These are phyloP conservation scores for Torulaspora globosa DNA, from an alignment of 1,139 yeast species.

Conservation along the genomic window DNA sequence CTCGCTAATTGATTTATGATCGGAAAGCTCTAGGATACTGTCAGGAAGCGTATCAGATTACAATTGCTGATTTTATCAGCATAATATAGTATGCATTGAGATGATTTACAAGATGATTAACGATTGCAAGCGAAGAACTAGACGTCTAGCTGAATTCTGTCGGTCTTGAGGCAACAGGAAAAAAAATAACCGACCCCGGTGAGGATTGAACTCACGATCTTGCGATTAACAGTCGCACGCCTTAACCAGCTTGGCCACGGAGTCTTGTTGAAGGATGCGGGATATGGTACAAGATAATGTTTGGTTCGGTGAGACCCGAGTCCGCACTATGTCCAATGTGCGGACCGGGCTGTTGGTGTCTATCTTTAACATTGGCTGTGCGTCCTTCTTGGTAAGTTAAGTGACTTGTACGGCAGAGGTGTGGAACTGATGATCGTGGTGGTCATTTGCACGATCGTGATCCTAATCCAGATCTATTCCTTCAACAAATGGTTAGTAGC, in stretches of 20 bases:
- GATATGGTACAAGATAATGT: slow-evolving; percentile 24
- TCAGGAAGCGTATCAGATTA: no score
- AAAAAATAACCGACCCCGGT: slow-evolving; percentile 33
- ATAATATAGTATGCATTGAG: no score
- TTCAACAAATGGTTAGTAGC: slow-evolving; percentile 49
- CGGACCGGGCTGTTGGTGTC: slow-evolving; percentile 61
- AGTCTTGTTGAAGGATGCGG: slow-evolving; percentile 15
- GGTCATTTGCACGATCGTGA: slow-evolving; percentile 57
- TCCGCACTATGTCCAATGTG: slow-evolving; percentile 43
- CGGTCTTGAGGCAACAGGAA: no score
- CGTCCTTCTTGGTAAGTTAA: slow-evolving; percentile 51
- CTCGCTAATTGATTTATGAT: no score
- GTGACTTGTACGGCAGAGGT: slow-evolving; percentile 61
- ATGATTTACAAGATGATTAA: no score
- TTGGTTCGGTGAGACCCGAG: slow-evolving; percentile 41
- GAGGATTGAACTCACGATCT: slow-evolving; percentile 39
- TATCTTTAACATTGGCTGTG: slow-evolving; percentile 66
- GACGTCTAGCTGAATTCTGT: no score
- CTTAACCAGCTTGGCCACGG: slow-evolving; percentile 39
- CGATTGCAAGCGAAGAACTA: no score
- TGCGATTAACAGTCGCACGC: slow-evolving; percentile 39
- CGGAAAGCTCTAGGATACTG: no score
- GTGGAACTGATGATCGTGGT: slow-evolving; percentile 53
- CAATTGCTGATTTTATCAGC: no score
- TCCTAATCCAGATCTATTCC: slow-evolving; percentile 50